A percentile compares a stretch with the other conserved stretches of the same genome.
Evolutionary conservation across 306 rosid species (phyloP).

Genomic region (Malus orientalis): DNA sequence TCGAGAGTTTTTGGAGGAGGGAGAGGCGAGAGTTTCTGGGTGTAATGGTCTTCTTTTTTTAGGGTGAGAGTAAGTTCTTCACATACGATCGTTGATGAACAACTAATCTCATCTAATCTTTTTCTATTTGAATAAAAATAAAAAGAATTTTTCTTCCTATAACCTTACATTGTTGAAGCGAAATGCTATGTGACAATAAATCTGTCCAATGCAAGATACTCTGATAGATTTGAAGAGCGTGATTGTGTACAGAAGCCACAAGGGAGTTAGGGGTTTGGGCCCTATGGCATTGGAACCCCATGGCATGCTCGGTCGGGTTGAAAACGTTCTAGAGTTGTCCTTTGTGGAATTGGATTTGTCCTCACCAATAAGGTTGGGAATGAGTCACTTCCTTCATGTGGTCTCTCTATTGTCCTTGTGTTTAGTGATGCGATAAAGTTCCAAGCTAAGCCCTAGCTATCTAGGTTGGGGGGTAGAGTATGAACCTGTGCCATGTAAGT

Average conservation of each 20-base stretch:
- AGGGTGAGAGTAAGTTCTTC: rapidly evolving
- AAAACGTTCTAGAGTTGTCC: conserved; percentile 3
- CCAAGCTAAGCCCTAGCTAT: neutral
- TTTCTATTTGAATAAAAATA: too few species aligned
- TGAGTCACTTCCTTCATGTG: neutral
- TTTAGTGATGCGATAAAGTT: neutral
- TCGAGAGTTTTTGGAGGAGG: too few species aligned
- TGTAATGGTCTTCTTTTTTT: too few species aligned
- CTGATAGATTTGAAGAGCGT: neutral
- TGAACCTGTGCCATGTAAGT: too few species aligned
- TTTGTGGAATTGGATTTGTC: conserved; percentile 3
- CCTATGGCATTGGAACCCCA: neutral
- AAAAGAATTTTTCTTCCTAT: too few species aligned
- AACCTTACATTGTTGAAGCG: neutral
- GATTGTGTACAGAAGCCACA: neutral
- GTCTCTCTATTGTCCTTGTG: neutral
- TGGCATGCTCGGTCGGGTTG: conserved; percentile 8
- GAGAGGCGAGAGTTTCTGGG: too few species aligned
- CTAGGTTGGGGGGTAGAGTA: too few species aligned
- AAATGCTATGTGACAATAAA: neutral
- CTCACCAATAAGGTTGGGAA: neutral
- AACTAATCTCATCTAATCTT: too few species aligned
- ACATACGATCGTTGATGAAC: too few species aligned
- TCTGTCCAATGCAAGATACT: too few species aligned
- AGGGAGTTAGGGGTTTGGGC: neutral